Percentiles rank a stretch among this genome's conserved stretches.
phyloP scores from a whole-genome alignment of 2,329 filamentous ascomycete species.

The Apiospora phragmitis region DNA sequence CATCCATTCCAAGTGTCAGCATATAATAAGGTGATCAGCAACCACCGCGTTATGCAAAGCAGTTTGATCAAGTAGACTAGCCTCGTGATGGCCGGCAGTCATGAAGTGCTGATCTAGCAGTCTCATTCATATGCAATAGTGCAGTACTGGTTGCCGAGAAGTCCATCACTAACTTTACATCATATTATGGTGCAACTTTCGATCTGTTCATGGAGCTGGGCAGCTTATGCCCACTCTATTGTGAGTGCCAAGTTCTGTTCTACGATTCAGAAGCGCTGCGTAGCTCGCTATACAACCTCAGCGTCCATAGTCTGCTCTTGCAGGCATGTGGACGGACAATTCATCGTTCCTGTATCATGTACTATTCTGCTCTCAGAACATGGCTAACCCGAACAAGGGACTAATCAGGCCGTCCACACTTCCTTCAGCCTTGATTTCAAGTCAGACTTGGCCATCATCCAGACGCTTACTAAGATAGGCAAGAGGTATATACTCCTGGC shows the following conservation, averaged over 20 bases:
- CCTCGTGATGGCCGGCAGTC: accelerated
- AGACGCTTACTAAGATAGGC: no score
- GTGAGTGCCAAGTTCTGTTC: slow-evolving; percentile 38
- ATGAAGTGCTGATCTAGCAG: neutral
- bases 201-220: slow-evolving; percentile 37
- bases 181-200: slow-evolving; percentile 41
- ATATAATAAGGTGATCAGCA: neutral
- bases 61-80: neutral
- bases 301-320: slow-evolving; percentile 37
- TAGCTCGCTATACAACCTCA: slow-evolving; percentile 35
- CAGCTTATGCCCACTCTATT: slow-evolving; percentile 34
- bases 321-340: slow-evolving; percentile 29
- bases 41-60: neutral
- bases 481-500: no score
- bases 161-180: slow-evolving; percentile 33
- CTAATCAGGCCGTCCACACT: neutral
- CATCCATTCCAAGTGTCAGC: neutral
- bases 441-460: no score
- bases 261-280: slow-evolving; percentile 34
- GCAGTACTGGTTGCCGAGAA: no score
- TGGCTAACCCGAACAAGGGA: neutral
- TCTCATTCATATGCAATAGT: neutral
- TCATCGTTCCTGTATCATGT: slow-evolving; percentile 14
- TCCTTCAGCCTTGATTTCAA: no score
- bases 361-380: neutral